Base-by-base conservation (phyloP, 2,329 filamentous ascomycete species). In the Talaromyces verruculosus region DNA sequence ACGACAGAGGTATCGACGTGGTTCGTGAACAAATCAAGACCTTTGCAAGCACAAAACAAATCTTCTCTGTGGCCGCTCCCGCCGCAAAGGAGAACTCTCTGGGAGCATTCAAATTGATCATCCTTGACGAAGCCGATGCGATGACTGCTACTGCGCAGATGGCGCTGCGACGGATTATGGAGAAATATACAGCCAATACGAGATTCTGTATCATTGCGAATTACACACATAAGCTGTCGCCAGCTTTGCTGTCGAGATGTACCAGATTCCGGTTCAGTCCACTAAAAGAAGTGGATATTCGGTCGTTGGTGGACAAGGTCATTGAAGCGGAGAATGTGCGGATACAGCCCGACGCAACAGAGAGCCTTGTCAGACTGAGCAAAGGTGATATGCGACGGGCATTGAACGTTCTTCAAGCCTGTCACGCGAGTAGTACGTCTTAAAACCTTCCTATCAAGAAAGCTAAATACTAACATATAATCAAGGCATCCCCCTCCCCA, bases 81-180 rank as follows among this genome's bases (percentile, higher is more conserved):
- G 66, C 73, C 17, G 45, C 65, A 53, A 65, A 49, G 22, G 80
- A 85, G 37, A 77, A 78, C 13, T 79, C 81, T 5, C 80, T 94
- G 30, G 92, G 91, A 0, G 87, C 87, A 3, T 99, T 91, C 84
- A 99, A 99, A 82, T 88, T 99, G 71, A 98, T 99, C 75, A 92
- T 99, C 64, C 87, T 99, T 4, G 95, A 99, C 78, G 95, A 99
- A 82, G 95, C 95, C n/a, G 95, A 99, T 77, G 95, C 95, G 63
- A 99, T 99, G 95, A 99, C 95, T n/a, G 91, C 92, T 63, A 96
- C 94, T 0, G 95, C 95, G 5, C 95, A 99, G 80, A 99, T 99
- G 94, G 95, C 95, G 0, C 83, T 99, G 64, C 87, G 95, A 68
- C 85, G 95, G 58, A 98, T 99, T 75, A 99, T 99, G 95, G 95